Base-by-base conservation (phyloP, 305 asterid species). In the Caryopteris hybrid region DNA sequence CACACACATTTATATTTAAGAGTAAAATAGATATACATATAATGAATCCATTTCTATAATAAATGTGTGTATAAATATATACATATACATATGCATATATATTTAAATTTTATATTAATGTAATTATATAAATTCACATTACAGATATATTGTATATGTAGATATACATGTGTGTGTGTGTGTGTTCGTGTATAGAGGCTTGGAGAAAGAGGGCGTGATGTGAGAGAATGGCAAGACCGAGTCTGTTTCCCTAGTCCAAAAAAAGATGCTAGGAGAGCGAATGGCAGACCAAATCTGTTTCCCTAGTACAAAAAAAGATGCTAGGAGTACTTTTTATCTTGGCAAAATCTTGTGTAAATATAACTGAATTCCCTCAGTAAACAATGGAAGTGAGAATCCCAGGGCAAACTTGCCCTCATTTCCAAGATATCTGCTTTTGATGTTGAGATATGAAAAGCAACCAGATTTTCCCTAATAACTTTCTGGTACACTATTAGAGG, bases 391-490 rank as follows among this genome's bases (percentile, higher is more conserved):
- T 9, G 41, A 3, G 43, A 11, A 8, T 38, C 9, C 43, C 43
- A 8, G 43, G 43, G 13, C 43, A 8, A 38, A 38, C 43, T 8
- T 2, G 12, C 43, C 16, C 47, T 57, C 17, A 21, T 50, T 34
- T 42, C 47, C 60, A 54, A 31, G 41, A 11, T 9, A 22, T 12
- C 70, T 47, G 34, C 21, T 61, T 63, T 47, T 51, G 66, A 31
- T 65, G 20, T 41, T 20, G 33, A 42, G 43, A 70, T 58, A 34
- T 3, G 60, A 46, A 47, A 74, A 20, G 21, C 48, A 60, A 59
- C 50, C 25, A 27, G 23, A 39, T 41, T 25, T 47, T 38, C 53
- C 59, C 20, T 41, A 39, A 8, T 64, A 34, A 42, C 41, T 64
- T 25, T 22, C 33, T 27, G 8, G 11, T 48, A 46, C 11, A 31